Percentiles rank a stretch among this genome's conserved stretches.
Evolutionary conservation across 2,329 filamentous ascomycete genomes (phyloP).

Genomic region (Pseudocercospora macadamiae): DNA sequence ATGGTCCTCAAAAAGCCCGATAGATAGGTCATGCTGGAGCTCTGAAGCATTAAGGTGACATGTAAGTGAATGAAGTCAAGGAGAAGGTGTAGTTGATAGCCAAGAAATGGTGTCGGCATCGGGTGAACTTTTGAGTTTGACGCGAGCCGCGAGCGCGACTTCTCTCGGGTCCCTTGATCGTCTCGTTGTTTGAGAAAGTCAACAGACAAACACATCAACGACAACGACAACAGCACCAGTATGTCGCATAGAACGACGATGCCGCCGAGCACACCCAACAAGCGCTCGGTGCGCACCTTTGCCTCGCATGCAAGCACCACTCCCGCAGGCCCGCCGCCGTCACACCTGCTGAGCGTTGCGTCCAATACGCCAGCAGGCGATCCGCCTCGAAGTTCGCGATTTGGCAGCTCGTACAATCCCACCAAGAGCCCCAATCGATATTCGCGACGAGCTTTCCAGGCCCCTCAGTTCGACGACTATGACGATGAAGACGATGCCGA

Average conservation of each 20-base stretch:
- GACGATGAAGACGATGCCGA: constrained; percentile 40
- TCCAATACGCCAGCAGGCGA: constrained; percentile 41
- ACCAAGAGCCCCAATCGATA: constrained; percentile 33
- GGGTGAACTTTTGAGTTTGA: too few species aligned
- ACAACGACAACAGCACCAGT: neutral
- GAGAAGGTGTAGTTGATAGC: neutral
- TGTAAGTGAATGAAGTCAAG: neutral
- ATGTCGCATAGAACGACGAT: constrained; percentile 30
- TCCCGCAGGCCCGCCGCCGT: constrained; percentile 40
- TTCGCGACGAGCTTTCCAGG: constrained; percentile 34
- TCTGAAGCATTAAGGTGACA: too few species aligned
- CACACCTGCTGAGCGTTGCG: constrained; percentile 28
- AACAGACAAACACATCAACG: constrained; percentile 2
- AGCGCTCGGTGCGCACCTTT: constrained; percentile 28
- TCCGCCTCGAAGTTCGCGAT: constrained; percentile 34
- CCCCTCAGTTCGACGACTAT: constrained; percentile 36
- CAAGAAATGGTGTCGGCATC: too few species aligned
- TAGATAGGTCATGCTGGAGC: too few species aligned
- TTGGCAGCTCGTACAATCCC: constrained; percentile 38
- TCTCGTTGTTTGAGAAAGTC: neutral
- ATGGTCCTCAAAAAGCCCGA: too few species aligned
- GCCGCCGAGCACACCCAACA: constrained; percentile 35
- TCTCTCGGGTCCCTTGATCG: neutral
- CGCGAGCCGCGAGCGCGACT: too few species aligned
- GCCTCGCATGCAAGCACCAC: constrained; percentile 39